Base-by-base conservation (phyloP, 2,329 filamentous ascomycete genomes). In the Xylariaceae sp. region DNA sequence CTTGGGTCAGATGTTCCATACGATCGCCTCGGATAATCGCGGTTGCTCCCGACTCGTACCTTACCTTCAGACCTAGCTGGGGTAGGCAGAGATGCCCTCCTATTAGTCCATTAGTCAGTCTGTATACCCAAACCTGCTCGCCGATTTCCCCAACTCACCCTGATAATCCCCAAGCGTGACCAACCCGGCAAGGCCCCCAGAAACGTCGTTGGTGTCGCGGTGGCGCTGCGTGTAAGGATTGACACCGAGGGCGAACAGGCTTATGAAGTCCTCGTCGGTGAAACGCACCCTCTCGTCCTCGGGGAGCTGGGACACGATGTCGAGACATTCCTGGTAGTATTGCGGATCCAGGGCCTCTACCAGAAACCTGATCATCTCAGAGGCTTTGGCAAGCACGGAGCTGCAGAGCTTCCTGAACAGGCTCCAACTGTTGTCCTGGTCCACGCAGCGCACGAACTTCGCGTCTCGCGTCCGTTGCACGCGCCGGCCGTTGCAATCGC, bases 91-190 rank as follows among this genome's bases (percentile, higher is more conserved):
- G 40, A 42, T 20, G 18, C 16, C 19, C 20, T n/a, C 19, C 29
- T 29, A 37, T 10, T 40, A 18, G 18, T 12, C 20, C 20, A 18
- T 29, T 29, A 29, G 44, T 9, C 23, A 20, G 18, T 18, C 5
- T 21, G 20, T 18, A 10, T 6, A 19, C 18, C 7, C 12, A 10
- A n/a, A 19, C 18, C 7, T 19, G 5, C 12, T 19, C 9, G 9
- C 18, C 7, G 5, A 7, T 37, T 10, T 10, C 26, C 18, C 20
- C 6, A n/a, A 23, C 37, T n/a, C 19, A 21, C 40, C 20, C 6
- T 18, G n/a, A 40, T 52, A 62, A 2, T 45, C 21, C 3, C 50
- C 60, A 16, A 50, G 40, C 2, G 57, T 59, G 41, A 51, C 42
- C 4, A 52, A 40, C 7, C 57, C 50, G n/a, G 51, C 48, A 7